Percentiles rank a stretch among this genome's conserved stretches.
Conservation (phyloP, 805 yeast species). For the Candida coleopterorum region DNA sequence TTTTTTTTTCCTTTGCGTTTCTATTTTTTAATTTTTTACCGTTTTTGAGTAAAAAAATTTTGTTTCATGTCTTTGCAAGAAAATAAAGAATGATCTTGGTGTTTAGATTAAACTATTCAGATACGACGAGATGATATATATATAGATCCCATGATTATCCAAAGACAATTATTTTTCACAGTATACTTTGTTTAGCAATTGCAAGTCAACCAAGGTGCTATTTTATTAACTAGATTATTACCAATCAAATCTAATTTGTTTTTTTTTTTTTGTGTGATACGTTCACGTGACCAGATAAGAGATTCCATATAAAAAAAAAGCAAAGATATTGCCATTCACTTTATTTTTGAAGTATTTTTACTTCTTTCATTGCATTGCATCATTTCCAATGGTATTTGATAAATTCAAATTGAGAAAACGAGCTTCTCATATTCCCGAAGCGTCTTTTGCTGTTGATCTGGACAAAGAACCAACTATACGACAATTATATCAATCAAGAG, state of each 20-base stretch:
- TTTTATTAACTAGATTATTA: too few relatives aligned
- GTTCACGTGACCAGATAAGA: slow-evolving; percentile 2
- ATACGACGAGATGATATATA: too few relatives aligned
- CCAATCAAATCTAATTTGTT: too few relatives aligned
- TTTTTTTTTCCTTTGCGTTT: too few relatives aligned
- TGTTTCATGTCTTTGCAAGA: slow-evolving; percentile 61
- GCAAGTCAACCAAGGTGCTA: too few relatives aligned
- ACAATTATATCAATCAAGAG: slow-evolving; percentile 54
- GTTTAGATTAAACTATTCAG: too few relatives aligned
- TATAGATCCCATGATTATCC: neutral
- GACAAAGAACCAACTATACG: slow-evolving; percentile 31
- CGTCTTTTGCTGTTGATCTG: slow-evolving; percentile 24
- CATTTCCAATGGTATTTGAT: slow-evolving; percentile 13
- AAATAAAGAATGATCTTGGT: too few relatives aligned
- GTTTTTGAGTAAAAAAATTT: too few relatives aligned
- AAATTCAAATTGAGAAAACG: slow-evolving; percentile 30
- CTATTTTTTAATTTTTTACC: too few relatives aligned
- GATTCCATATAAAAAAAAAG: neutral
- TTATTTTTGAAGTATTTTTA: slow-evolving; percentile 6
- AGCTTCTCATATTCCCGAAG: slow-evolving; percentile 15
- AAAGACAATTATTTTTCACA: too few relatives aligned
- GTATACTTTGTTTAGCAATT: too few relatives aligned
- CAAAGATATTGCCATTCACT: slow-evolving; percentile 1
- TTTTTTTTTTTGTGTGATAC: neutral
- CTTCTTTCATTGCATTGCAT: slow-evolving; percentile 4